Evolutionary conservation across 495 filamentous ascomycete genomes (phyloP), one percentile per base, ranked within the genome.

Genomic region (Venustampulla echinocandica): DNA sequence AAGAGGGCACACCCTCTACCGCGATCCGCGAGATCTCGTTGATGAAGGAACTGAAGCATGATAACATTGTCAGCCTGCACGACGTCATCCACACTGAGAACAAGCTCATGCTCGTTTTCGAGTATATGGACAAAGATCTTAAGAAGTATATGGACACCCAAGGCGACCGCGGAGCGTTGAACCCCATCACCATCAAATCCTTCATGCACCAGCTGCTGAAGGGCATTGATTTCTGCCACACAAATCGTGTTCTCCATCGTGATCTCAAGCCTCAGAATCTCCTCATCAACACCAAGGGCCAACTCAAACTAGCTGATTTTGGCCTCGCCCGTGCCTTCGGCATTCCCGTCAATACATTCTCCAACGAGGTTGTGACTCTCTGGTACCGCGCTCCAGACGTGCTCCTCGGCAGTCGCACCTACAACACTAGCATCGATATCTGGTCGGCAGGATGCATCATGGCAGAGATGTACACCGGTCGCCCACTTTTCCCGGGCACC

Each of bases 41-140:
- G 22, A 95, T 99, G 85, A 99, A 99, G 67, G 92, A 99, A 66
- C 77, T 97, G 59, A 97, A 95, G 65, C 88, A 99, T 67, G 86
- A 94, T 57, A 95, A 94, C 62, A 96, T 97, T 49, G 90, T 99
- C 46, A 90, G 85, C 39, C 82, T 99, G 1, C 84, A 97, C 71
- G 93, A 99, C 69, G 94, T 99, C 24, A 96, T 99, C 56, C 92
- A 99, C 62, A 97, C 92, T 45, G 92, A 99, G 66, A 95, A 97
- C 70, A 99, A 99, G 63, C 78, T 99, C 34, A 97, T 97, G 88
- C 84, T 99, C 28, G 92, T 99, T 11, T 95, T 96, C 54, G 92
- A 99, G 64, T 96, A 82, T 64, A 94, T 99, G 82, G 92, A 99
- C 65, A 81, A 89, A 56, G 92, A 99, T 59, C 70, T 99, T n/a